These are phyloP conservation scores for Xylariaceae sp. DNA, from an alignment of 2,329 filamentous ascomycete genomes.

Conservation along the genomic window DNA sequence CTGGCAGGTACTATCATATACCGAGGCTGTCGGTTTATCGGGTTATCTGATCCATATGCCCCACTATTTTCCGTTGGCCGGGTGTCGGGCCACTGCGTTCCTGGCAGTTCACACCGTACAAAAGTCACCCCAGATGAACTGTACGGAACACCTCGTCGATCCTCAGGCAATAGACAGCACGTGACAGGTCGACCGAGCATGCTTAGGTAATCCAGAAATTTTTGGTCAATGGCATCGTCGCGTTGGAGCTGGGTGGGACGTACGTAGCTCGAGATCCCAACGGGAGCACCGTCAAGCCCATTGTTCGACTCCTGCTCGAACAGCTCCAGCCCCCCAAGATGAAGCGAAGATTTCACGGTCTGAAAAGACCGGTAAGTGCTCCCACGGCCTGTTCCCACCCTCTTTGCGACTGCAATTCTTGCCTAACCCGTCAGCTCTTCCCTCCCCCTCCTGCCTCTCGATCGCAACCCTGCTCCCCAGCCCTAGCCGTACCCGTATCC, in stretches of 20 bases:
- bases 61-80: too few species aligned
- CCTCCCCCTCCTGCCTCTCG: constrained; percentile 5
- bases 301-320: constrained; percentile 10
- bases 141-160: too few species aligned
- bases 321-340: constrained; percentile 34
- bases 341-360: constrained; percentile 60
- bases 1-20: too few species aligned
- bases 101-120: too few species aligned
- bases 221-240: constrained; percentile 13
- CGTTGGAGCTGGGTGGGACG: neutral
- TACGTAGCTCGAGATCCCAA: constrained; percentile 2
- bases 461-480: neutral
- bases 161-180: constrained; percentile 10
- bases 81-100: too few species aligned
- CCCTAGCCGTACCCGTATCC: neutral
- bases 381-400: neutral
- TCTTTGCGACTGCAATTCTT: neutral
- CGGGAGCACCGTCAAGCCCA: constrained; percentile 4
- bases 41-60: too few species aligned
- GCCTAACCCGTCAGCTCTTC: neutral
- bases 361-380: constrained; percentile 57
- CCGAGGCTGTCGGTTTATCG: too few species aligned
- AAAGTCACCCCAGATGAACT: too few species aligned
- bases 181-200: constrained; percentile 18
- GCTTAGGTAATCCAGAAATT: constrained; percentile 20